These are phyloP conservation scores for Aspergillus persii DNA, from an alignment of 2,329 filamentous ascomycete species.

Conservation along the genomic window DNA sequence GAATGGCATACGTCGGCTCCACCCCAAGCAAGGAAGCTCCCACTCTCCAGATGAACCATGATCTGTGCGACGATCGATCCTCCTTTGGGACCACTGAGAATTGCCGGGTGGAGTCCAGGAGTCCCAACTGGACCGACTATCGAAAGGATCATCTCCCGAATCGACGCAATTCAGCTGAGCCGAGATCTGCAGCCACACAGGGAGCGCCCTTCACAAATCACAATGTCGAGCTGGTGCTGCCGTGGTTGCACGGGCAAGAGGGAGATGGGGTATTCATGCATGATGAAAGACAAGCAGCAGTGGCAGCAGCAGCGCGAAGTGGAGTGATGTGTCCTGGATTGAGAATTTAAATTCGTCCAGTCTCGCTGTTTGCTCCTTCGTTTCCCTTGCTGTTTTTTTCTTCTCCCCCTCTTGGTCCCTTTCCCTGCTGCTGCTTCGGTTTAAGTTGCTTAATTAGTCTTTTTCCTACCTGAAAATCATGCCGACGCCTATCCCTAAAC, in stretches of 20 bases:
- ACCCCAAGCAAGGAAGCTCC: slow-evolving; percentile 12
- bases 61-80: slow-evolving; percentile 23
- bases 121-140: slow-evolving; percentile 10
- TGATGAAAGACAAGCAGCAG: background rate
- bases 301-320: background rate
- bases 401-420: background rate
- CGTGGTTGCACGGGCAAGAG: slow-evolving; percentile 12
- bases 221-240: background rate
- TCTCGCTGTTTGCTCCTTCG: background rate
- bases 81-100: slow-evolving; percentile 11
- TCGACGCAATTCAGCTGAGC: slow-evolving; percentile 17
- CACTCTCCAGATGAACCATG: slow-evolving; percentile 19
- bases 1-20: slow-evolving; percentile 8
- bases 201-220: slow-evolving; percentile 8
- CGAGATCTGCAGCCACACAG: slow-evolving; percentile 15
- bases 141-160: slow-evolving; percentile 11
- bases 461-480: slow-evolving; percentile 21
- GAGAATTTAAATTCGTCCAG: slow-evolving; percentile 3
- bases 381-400: too few relatives aligned
- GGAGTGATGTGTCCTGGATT: background rate
- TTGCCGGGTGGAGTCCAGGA: slow-evolving; percentile 5
- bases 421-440: background rate
- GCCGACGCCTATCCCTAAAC: slow-evolving; percentile 52
- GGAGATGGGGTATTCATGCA: slow-evolving; percentile 1
- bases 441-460: background rate